Evolutionary conservation across 805 yeast genomes (phyloP).

Genomic region (Nakazawaea pomicola): DNA sequence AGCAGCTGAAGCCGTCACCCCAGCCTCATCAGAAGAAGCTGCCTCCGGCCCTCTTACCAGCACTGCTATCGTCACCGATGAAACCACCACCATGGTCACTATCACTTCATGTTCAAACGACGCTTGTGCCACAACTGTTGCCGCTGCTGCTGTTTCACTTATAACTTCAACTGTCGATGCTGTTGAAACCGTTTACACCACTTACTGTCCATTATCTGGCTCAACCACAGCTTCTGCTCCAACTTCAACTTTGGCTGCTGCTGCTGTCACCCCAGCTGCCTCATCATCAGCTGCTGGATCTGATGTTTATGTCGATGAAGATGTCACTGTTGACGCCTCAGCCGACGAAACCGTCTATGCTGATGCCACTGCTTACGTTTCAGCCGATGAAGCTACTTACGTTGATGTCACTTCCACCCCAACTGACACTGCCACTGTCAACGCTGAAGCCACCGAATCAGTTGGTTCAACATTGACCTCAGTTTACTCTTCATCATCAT

Average conservation of each 20-base stretch:
- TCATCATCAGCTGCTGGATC: conserved; percentile 17
- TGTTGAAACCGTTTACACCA: conserved; percentile 31
- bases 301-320: conserved; percentile 13
- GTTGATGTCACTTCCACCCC: conserved; percentile 14
- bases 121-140: conserved; percentile 16
- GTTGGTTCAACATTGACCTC: conserved; percentile 26
- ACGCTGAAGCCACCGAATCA: conserved; percentile 20
- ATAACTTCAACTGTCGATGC: conserved; percentile 30
- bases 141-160: conserved; percentile 21
- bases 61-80: conserved; percentile 14
- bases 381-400: conserved; percentile 15
- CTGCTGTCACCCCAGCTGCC: conserved; percentile 10
- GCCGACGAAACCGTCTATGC: conserved; percentile 17
- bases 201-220: conserved; percentile 28
- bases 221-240: conserved; percentile 14
- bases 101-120: conserved; percentile 18
- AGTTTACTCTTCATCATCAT: conserved; percentile 22
- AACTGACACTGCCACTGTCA: conserved; percentile 16
- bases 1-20: conserved; percentile 15
- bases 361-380: conserved; percentile 20
- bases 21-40: conserved; percentile 13
- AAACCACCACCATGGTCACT: conserved; percentile 21
- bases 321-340: conserved; percentile 13
- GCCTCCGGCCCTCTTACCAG: conserved; percentile 13
- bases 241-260: conserved; percentile 12